Evolutionary conservation across 75 land plant genomes (phyloP).

Genomic region (Selaginella tamariscina): DNA sequence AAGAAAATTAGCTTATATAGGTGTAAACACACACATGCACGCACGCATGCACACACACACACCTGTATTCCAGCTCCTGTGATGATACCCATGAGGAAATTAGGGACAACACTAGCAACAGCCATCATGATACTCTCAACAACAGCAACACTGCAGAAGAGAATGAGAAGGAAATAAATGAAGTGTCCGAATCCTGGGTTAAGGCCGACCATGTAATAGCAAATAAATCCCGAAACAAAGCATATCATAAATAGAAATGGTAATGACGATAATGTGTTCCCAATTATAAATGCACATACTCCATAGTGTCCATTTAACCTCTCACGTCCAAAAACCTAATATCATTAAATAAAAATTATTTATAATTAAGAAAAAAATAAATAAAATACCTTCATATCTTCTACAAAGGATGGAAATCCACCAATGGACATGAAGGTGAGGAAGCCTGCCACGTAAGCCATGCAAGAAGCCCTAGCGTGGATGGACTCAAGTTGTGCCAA

Average conservation of each 20-base stretch:
- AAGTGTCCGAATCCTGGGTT: conserved; percentile 17
- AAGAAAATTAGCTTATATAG: no score
- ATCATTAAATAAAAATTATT: no score
- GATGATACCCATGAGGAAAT: conserved; percentile 24
- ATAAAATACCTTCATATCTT: conserved; percentile 10
- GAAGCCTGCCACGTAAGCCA: conserved; percentile 11
- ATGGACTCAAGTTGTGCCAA: background rate
- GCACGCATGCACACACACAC: no score
- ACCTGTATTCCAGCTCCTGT: conserved; percentile 21
- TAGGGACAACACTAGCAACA: conserved; percentile 17
- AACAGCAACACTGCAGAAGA: conserved; percentile 8
- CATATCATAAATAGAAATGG: conserved; percentile 20
- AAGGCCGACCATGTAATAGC: conserved; percentile 21
- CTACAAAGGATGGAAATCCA: conserved; percentile 12
- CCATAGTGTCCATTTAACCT: conserved; percentile 25
- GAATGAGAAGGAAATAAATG: conserved; percentile 14
- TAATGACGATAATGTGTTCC: conserved; percentile 13
- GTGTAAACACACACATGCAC: no score
- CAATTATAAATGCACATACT: conserved; percentile 17
- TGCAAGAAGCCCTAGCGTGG: conserved; percentile 1
- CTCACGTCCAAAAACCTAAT: background rate
- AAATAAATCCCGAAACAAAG: background rate
- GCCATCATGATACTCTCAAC: conserved; percentile 27
- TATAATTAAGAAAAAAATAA: no score
- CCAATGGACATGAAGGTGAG: conserved; percentile 7